These are phyloP conservation scores for Monilinia fructicola DNA, from an alignment of 2,329 filamentous ascomycete genomes.

Conservation along the genomic window DNA sequence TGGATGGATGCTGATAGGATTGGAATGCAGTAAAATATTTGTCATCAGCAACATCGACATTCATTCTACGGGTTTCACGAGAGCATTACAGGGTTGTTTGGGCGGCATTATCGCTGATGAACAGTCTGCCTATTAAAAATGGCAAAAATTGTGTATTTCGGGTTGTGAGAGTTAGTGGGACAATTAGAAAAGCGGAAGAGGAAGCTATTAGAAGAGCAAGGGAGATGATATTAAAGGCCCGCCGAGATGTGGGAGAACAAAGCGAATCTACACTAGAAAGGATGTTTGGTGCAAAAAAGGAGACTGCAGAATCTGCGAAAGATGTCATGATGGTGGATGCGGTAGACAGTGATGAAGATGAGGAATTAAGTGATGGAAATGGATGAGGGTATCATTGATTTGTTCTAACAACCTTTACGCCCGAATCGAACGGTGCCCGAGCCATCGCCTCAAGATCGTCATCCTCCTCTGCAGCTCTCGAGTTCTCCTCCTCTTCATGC, in stretches of 20 bases:
- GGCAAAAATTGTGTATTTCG: conserved; percentile 72
- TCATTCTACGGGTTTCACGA: conserved; percentile 82
- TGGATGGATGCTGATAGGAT: conserved; percentile 7
- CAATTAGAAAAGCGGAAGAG: conserved; percentile 87
- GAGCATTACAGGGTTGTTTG: conserved; percentile 84
- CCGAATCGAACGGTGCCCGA: conserved; percentile 21
- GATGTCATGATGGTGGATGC: conserved; percentile 48
- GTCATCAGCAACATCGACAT: conserved; percentile 87
- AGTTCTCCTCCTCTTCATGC: conserved; percentile 43
- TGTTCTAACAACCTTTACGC: conserved; percentile 67
- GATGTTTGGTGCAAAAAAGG: conserved; percentile 42
- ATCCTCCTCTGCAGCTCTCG: conserved; percentile 36
- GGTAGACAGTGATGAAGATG: conserved; percentile 49
- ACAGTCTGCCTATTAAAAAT: conserved; percentile 57
- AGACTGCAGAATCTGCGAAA: conserved; percentile 38
- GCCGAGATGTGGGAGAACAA: conserved; percentile 49
- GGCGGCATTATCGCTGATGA: conserved; percentile 83
- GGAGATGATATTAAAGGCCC: conserved; percentile 66
- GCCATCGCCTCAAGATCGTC: conserved; percentile 34
- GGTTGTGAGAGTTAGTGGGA: conserved; percentile 86
- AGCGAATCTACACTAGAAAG: conserved; percentile 42
- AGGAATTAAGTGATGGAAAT: conserved; percentile 48
- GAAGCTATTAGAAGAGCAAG: conserved; percentile 81
- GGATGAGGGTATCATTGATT: conserved; percentile 50
- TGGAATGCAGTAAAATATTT: conserved; percentile 76